Evolutionary conservation across 345 rosid genomes (phyloP).

Genomic region (Eucalyptus rudis): DNA sequence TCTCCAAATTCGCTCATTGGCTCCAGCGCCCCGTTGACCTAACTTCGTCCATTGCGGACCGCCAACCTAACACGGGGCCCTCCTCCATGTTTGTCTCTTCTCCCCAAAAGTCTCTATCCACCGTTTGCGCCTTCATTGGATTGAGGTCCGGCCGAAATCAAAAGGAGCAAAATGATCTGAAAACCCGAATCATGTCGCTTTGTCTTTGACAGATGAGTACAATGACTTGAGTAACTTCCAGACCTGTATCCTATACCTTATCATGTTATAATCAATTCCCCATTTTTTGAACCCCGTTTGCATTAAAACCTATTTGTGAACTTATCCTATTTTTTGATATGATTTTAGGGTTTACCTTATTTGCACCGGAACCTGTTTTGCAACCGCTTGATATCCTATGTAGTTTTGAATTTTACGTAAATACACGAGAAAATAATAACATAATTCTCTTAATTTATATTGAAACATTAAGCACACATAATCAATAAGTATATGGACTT

Average conservation of each 20-base stretch:
- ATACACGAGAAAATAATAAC: too few relatives aligned
- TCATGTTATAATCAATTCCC: rapidly evolving
- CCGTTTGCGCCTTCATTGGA: neutral
- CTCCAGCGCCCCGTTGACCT: neutral
- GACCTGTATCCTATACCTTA: neutral
- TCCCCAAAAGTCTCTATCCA: neutral
- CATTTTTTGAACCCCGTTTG: too few relatives aligned
- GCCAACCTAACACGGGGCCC: neutral
- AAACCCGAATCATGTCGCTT: neutral
- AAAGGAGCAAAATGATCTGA: neutral
- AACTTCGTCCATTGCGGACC: neutral
- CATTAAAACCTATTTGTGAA: too few relatives aligned
- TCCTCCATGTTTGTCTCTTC: neutral
- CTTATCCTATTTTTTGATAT: neutral
- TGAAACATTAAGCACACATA: neutral
- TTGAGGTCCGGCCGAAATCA: neutral
- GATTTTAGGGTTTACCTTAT: too few relatives aligned
- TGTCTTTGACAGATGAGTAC: neutral
- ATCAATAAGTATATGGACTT: neutral
- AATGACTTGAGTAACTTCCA: neutral
- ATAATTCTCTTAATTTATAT: too few relatives aligned
- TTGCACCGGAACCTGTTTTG: neutral
- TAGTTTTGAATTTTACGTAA: neutral
- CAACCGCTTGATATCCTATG: too few relatives aligned
- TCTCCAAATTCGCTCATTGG: neutral